Percentiles rank a stretch among this genome's conserved stretches.
Evolutionary conservation across 495 filamentous ascomycete genomes (phyloP).

Genomic region (Xylaria bambusicola): DNA sequence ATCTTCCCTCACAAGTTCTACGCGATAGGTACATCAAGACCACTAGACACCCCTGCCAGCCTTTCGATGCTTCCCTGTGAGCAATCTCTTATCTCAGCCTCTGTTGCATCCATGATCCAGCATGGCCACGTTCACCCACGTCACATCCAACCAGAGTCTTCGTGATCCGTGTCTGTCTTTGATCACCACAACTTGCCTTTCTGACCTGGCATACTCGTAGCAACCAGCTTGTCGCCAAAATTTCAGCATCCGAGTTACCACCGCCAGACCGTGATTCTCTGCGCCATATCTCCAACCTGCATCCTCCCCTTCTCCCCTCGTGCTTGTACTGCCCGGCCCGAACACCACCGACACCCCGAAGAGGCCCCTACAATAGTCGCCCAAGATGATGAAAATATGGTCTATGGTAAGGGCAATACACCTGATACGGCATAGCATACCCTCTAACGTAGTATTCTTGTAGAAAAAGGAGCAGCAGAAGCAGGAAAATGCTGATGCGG

Average conservation of each 20-base stretch:
- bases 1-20: conserved; percentile 1
- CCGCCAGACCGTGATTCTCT: not conserved
- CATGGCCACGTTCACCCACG: not conserved
- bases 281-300: not conserved
- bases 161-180: not conserved
- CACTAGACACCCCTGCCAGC: too few relatives aligned
- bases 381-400: conserved; percentile 99
- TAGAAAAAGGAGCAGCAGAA: conserved; percentile 95
- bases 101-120: not conserved
- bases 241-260: not conserved
- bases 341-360: not conserved
- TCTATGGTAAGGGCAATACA: conserved; percentile 72
- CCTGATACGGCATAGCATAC: not conserved
- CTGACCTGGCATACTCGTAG: not conserved
- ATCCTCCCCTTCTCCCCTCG: not conserved
- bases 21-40: too few relatives aligned
- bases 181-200: not conserved
- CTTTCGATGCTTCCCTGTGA: not conserved
- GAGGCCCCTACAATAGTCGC: conserved; percentile 16
- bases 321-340: not conserved
- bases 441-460: conserved; percentile 20
- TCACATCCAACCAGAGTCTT: not conserved
- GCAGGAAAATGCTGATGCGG: conserved; percentile 78
- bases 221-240: not conserved
- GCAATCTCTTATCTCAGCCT: conserved; percentile 2